Conservation (phyloP, 441 rosid genomes). For the Populus trichocarpa region DNA sequence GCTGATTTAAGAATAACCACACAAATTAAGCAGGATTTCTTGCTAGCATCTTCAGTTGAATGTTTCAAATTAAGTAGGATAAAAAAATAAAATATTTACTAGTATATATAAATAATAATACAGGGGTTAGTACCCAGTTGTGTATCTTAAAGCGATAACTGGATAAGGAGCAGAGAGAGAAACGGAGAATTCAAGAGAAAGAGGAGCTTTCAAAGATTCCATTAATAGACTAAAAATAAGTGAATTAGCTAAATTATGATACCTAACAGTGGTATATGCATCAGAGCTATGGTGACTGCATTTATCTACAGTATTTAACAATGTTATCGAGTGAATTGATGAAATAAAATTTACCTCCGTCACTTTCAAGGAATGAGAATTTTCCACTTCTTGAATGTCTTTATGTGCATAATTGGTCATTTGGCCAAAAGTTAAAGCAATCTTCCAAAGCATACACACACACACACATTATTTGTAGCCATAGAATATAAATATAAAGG, state of each 20-base stretch:
- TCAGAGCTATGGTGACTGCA: neutral
- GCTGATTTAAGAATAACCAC: too few species aligned
- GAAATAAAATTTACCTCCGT: neutral
- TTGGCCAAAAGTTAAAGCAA: neutral
- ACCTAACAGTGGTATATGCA: neutral
- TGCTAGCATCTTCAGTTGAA: too few species aligned
- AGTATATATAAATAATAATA: too few species aligned
- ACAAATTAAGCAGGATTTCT: too few species aligned
- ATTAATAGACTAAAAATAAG: neutral
- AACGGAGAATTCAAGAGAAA: too few species aligned
- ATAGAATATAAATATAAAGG: neutral
- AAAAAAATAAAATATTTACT: too few species aligned
- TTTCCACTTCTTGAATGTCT: neutral
- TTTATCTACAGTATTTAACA: neutral
- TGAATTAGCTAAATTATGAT: neutral
- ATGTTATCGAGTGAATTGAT: neutral
- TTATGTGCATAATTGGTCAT: neutral
- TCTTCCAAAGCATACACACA: neutral
- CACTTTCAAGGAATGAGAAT: neutral
- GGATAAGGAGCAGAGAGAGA: too few species aligned
- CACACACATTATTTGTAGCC: neutral
- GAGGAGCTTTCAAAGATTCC: neutral
- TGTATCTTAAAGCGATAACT: too few species aligned
- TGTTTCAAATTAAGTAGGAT: too few species aligned
- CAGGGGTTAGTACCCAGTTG: too few species aligned